A percentile compares a stretch with the other conserved stretches of the same genome.
These are phyloP conservation scores for Pseudocercospora cruenta DNA, from an alignment of 2,329 filamentous ascomycete species.

Conservation along the genomic window DNA sequence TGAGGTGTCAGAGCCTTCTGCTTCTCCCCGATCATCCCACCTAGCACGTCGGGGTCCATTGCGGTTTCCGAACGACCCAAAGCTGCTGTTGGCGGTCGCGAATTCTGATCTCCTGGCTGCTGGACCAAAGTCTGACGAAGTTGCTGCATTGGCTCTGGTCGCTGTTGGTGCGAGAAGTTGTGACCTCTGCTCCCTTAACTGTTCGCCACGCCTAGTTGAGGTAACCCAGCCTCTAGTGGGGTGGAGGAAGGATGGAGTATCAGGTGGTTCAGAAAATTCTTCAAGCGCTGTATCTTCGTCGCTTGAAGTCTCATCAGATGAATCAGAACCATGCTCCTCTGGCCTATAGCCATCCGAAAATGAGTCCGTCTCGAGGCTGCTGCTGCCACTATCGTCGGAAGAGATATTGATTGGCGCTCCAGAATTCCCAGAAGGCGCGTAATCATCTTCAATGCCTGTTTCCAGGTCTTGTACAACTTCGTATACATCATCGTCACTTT, in stretches of 20 bases:
- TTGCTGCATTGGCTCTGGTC: neutral
- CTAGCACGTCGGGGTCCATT: neutral
- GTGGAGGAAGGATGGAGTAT: neutral
- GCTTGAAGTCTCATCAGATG: neutral
- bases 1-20: neutral
- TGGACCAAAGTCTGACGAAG: neutral
- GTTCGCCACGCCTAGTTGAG: neutral
- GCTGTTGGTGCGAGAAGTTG: neutral
- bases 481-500: neutral
- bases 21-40: neutral
- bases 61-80: neutral
- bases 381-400: neutral
- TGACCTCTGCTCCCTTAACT: neutral
- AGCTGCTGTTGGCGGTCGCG: neutral
- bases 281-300: neutral
- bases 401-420: neutral
- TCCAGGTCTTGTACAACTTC: neutral
- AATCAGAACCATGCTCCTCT: neutral
- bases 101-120: neutral
- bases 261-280: neutral
- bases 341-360: neutral
- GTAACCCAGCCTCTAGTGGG: neutral
- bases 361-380: neutral
- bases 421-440: neutral
- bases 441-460: neutral